Base-by-base conservation (phyloP, 2,329 filamentous ascomycete species). In the Talaromyces piceae region DNA sequence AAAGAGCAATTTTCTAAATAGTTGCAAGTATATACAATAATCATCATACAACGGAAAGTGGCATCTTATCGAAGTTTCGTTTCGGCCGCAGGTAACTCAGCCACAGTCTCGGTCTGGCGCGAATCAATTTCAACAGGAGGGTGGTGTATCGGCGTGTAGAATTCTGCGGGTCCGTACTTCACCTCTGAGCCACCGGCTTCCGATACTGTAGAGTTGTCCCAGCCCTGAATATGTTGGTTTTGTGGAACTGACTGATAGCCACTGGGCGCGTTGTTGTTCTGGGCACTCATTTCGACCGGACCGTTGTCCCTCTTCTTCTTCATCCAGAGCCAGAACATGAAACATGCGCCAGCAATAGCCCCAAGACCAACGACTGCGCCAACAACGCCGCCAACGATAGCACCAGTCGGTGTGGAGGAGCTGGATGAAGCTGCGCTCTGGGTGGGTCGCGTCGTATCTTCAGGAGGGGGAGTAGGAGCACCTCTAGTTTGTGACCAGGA, bases 341-440 rank as follows among this genome's bases (percentile, higher is more conserved):
- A 51, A 11, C 28, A 20, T 2, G 55, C 53, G 1, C 53, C 55
- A 11, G 41, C 53, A 16, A 57, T 52, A 5, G 53, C 55, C 7
- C 46, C 55, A 20, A 50, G 33, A 12, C 55, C 53, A 3, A 57
- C 50, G 2, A 55, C 53, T 31, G 53, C 53, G n/a, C 55, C 55
- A 3, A 57, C 55, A 26, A 54, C 55, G 23, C 53, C 55, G n/a
- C 55, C 55, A 12, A 39, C 50, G 20, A 57, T 57, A 20, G 53
- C 55, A 4, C 41, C 53, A 18, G 41, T 47, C 11, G 49, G 49
- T 30, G 45, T 48, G 2, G 54, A 50, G 8, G 39, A 41, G 13
- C 18, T 18, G 9, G 39, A 41, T 25, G 39, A 25, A 41, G 39
- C 22, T 7, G 12, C 39, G 31, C 31, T 37, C n/a, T 13, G 16